Base-by-base conservation (phyloP, 2,329 filamentous ascomycete species). In the Monosporascus sp. region DNA sequence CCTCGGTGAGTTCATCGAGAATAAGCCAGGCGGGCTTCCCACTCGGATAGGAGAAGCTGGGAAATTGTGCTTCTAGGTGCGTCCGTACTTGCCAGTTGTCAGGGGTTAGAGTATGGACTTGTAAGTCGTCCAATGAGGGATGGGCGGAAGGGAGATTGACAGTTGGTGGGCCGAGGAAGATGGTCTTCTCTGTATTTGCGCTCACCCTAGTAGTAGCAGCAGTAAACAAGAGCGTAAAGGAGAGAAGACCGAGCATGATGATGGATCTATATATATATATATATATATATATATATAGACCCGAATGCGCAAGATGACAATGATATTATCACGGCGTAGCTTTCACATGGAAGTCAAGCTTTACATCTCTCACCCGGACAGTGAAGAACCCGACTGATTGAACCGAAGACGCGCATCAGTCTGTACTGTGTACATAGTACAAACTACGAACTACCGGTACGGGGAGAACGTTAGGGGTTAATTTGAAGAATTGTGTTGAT, bases 111-210 rank as follows among this genome's bases (percentile, higher is more conserved):
- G 76, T 71, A 57, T 82, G 75, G 51, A 95, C 77, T 47, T 79
- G 77, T 38, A 92, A 75, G 63, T 81, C 75, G 54, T 81, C 76
- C 48, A 89, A 70, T 25, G 73, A 79, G 53, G 80, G 81, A 60
- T 75, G 77, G 49, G 74, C 68, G 51, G 78, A 70, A 37, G 86
- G 81, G 46, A 88, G 70, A 51, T 76, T 69, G 62, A 82, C 69
- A 34, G 76, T 70, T 34, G 73, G 66, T 11, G 92, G 91, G 22
- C 83, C 90, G 37, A 87, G 75, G 74, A 99, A 97, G 64, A 97
- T 90, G 61, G 82, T 78, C 73, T 99, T 99, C 69, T 97, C 94
- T 51, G 88, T 87, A 69, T 99, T 97, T 68, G 88, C 90, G 60
- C 68, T 64, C 55, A 65, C 70, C 44, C 31, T 14, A 34, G 31